phyloP scores from a whole-genome alignment of 169 alveolate species.

The Eimeria maxima region DNA sequence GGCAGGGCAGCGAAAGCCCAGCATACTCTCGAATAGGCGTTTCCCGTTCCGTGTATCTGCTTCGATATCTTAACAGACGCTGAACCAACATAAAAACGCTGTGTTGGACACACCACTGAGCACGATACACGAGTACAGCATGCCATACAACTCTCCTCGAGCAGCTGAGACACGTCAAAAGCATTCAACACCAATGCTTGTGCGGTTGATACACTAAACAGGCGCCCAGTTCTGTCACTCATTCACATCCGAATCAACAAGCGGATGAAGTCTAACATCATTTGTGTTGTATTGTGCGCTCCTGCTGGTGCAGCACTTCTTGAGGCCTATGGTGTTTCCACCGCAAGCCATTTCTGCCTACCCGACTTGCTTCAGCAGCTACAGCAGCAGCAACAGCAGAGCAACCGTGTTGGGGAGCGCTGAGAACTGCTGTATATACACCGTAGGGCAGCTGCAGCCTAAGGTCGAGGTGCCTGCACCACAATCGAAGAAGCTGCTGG shows the following conservation, averaged over 20 bases:
- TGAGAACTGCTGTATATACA: conserved; percentile 87
- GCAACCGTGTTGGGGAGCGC: conserved; percentile 72
- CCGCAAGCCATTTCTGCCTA: conserved; percentile 53
- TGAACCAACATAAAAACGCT: background rate
- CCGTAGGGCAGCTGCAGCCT: conserved; percentile 95
- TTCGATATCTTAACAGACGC: background rate
- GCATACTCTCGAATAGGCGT: background rate
- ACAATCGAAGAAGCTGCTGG: conserved; percentile 87
- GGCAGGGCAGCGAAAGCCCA: background rate
- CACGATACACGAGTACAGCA: background rate
- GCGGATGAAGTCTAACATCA: background rate
- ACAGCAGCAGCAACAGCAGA: conserved; percentile 49
- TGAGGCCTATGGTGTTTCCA: conserved; percentile 79
- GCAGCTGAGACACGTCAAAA: background rate
- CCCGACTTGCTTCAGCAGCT: conserved; percentile 57
- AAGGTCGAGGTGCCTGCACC: conserved; percentile 91
- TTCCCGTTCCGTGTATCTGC: background rate
- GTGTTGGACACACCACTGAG: background rate
- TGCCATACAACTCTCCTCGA: background rate
- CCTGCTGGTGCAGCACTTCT: conserved; percentile 58
- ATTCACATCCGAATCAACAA: background rate
- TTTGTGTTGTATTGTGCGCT: background rate
- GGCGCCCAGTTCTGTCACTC: background rate
- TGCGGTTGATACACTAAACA: background rate
- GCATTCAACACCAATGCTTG: background rate